These are phyloP conservation scores for Neurospora sp. DNA, from an alignment of 495 filamentous ascomycete genomes.

Conservation along the genomic window DNA sequence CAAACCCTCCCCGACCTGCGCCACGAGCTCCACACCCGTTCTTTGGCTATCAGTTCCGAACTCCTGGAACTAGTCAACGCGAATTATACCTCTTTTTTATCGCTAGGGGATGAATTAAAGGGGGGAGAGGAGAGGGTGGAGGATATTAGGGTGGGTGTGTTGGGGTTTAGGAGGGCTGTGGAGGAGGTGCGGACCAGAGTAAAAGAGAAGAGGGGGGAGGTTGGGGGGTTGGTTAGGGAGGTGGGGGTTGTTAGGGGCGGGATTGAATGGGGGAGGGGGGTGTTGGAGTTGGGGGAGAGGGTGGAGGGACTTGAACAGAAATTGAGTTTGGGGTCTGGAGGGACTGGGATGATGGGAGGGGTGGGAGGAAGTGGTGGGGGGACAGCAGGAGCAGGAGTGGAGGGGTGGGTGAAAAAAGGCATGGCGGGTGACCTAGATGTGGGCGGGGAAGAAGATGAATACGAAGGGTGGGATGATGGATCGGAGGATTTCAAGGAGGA, in stretches of 20 bases:
- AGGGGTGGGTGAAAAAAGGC: neutral
- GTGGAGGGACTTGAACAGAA: slow-evolving; percentile 74
- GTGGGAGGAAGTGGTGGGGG: neutral
- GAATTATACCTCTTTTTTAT: slow-evolving; percentile 85
- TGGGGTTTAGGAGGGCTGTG: slow-evolving; percentile 77
- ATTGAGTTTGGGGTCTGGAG: slow-evolving; percentile 38
- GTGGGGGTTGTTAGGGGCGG: too few species aligned
- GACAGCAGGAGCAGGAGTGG: neutral
- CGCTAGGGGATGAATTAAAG: slow-evolving; percentile 66
- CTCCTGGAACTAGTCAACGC: slow-evolving; percentile 87
- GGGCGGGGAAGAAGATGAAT: slow-evolving; percentile 22
- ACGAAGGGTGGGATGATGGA: slow-evolving; percentile 25
- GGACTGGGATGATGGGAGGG: too few species aligned
- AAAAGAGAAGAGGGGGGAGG: slow-evolving; percentile 25
- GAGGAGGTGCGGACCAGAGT: slow-evolving; percentile 39
- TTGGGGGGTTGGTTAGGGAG: slow-evolving; percentile 30
- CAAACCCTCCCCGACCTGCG: slow-evolving; percentile 94
- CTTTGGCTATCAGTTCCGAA: slow-evolving; percentile 66
- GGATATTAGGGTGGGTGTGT: slow-evolving; percentile 76
- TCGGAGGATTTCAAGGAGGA: slow-evolving; percentile 17
- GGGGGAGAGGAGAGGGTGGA: slow-evolving; percentile 89
- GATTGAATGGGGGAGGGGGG: too few species aligned
- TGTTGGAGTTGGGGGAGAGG: slow-evolving; percentile 58
- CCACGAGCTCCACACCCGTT: slow-evolving; percentile 67
- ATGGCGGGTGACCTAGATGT: too few species aligned